A percentile compares a stretch with the other conserved stretches of the same genome.
These are phyloP conservation scores for Obba rivulosa DNA, from an alignment of 768 basidiomycete species.

Conservation along the genomic window DNA sequence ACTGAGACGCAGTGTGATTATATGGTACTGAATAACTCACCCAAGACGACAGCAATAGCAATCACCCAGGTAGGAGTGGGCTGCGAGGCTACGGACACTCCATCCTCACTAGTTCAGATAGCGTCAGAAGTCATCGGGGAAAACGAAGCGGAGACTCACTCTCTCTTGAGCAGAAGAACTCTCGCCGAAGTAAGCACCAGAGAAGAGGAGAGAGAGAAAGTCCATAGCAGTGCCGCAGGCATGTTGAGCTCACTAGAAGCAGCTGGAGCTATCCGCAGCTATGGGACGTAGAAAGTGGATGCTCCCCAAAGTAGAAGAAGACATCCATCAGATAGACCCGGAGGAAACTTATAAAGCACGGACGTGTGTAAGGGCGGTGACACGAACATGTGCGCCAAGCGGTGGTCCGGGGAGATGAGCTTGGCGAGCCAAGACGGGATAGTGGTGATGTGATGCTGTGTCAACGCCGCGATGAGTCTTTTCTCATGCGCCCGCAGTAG, in stretches of 20 bases:
- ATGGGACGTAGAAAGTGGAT: neutral
- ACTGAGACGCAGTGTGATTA: neutral
- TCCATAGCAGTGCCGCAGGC: neutral
- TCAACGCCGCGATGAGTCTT: neutral
- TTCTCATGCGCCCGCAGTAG: neutral
- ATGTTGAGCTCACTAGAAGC: neutral
- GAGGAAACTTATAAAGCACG: conserved; percentile 1
- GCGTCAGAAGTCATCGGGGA: neutral
- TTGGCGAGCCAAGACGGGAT: conserved; percentile 10
- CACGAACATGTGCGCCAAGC: conserved; percentile 4
- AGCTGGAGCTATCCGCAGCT: too few relatives aligned
- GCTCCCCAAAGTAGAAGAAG: neutral
- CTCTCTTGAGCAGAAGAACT: neutral
- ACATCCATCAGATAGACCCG: neutral
- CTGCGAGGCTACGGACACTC: neutral
- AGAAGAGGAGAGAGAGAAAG: neutral
- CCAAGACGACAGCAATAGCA: conserved; percentile 11
- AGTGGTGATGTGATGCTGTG: neutral
- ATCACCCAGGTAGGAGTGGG: conserved; percentile 8
- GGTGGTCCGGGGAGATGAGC: conserved; percentile 2
- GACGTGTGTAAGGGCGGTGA: neutral
- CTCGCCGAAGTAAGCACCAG: neutral
- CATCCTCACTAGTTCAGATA: neutral
- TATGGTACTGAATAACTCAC: conserved; percentile 4
- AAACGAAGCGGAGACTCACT: neutral